These are phyloP conservation scores for Torulaspora globosa DNA, from an alignment of 1,139 yeast genomes.

Conservation along the genomic window DNA sequence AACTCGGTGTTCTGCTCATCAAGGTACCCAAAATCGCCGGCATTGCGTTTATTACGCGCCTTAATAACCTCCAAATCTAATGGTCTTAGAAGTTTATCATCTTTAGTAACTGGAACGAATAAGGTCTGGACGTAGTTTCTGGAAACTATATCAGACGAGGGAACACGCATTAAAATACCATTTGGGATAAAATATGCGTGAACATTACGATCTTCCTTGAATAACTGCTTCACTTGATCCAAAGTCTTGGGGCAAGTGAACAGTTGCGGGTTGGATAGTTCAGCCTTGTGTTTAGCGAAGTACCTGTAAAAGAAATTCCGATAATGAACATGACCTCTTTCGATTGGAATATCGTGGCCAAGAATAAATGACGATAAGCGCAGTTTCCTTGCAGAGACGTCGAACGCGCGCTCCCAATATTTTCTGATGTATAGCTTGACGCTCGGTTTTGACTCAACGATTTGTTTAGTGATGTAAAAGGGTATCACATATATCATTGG, in stretches of 20 bases:
- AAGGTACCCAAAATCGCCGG: conserved; percentile 52
- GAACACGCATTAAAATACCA: conserved; percentile 82
- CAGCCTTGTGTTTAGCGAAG: conserved; percentile 35
- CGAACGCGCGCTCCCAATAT: conserved; percentile 65
- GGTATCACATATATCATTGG: conserved; percentile 8
- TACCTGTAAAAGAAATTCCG: conserved; percentile 47
- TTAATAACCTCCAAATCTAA: conserved; percentile 39
- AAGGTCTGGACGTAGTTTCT: conserved; percentile 57
- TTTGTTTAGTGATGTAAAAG: conserved; percentile 22
- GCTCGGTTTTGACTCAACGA: conserved; percentile 29
- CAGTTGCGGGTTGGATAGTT: conserved; percentile 49
- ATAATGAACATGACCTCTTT: conserved; percentile 68
- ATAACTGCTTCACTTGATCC: conserved; percentile 45
- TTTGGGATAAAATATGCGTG: conserved; percentile 64
- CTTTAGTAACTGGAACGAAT: conserved; percentile 79
- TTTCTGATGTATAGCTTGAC: conserved; percentile 40
- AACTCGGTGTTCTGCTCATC: conserved; percentile 48
- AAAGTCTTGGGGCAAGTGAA: conserved; percentile 54
- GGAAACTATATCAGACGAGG: conserved; percentile 72
- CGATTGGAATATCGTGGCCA: conserved; percentile 63
- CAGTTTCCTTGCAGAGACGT: conserved; percentile 50
- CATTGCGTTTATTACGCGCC: conserved; percentile 32
- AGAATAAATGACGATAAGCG: conserved; percentile 77
- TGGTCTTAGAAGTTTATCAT: conserved; percentile 59
- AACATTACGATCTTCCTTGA: conserved; percentile 41